These are phyloP conservation scores for Fusarium succisae DNA, from an alignment of 2,329 filamentous ascomycete genomes.

Conservation along the genomic window DNA sequence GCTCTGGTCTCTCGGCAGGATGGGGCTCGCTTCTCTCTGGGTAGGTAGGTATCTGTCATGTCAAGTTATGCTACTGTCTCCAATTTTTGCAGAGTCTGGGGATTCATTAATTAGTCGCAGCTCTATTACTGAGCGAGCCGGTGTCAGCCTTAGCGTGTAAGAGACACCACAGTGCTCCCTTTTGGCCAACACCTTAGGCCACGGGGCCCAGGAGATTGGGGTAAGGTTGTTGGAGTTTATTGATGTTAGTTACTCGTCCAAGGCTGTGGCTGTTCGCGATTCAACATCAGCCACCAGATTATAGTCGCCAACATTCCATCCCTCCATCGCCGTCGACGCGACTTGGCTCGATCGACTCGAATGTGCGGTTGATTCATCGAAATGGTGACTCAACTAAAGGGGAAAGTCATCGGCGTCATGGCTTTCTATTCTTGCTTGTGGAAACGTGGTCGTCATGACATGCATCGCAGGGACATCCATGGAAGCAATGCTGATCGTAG, in stretches of 20 bases:
- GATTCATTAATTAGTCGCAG: conserved; percentile 27
- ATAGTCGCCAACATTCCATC: conserved; percentile 26
- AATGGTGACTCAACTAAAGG: conserved; percentile 22
- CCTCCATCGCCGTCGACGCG: conserved; percentile 6
- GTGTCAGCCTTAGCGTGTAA: conserved; percentile 28
- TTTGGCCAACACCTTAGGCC: conserved; percentile 33
- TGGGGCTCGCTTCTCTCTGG: conserved; percentile 1
- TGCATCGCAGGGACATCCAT: conserved; percentile 32
- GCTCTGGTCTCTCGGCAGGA: conserved; percentile 25
- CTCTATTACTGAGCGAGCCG: conserved; percentile 19
- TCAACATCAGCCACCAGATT: conserved; percentile 30
- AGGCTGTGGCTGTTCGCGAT: conserved; percentile 17
- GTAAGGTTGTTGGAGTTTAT: conserved; percentile 27
- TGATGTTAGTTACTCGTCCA: conserved; percentile 13
- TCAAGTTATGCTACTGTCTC: conserved; percentile 18
- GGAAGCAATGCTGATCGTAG: conserved; percentile 21
- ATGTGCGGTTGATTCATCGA: conserved; percentile 12
- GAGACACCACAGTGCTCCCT: conserved; percentile 7
- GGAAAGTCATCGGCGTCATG: conserved; percentile 29
- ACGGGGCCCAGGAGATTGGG: conserved; percentile 39
- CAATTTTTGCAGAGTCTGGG: conserved; percentile 35
- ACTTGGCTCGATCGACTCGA: not conserved
- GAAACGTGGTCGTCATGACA: conserved; percentile 40
- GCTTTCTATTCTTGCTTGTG: conserved; percentile 5
- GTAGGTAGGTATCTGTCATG: conserved; percentile 1